Evolutionary conservation across 148 eudicot genomes (phyloP).

Genomic region (Rhododendron ferrugineum): DNA sequence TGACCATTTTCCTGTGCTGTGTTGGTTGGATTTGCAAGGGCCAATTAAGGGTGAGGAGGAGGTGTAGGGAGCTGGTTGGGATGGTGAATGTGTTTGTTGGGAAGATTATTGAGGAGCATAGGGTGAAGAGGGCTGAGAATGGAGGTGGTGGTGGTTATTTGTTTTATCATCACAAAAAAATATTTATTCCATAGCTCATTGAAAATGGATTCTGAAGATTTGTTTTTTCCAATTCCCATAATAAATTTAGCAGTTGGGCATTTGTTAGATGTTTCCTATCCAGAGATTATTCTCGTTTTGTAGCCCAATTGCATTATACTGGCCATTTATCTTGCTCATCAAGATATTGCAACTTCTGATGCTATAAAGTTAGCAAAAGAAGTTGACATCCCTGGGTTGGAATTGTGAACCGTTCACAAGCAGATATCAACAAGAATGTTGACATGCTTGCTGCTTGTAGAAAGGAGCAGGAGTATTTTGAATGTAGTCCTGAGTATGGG

Average conservation of each 20-base stretch:
- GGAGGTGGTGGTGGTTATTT: conserved; percentile 15
- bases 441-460: conserved; percentile 81
- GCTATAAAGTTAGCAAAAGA: too few species aligned
- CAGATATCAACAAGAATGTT: conserved; percentile 95
- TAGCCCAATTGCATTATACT: not conserved
- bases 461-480: conserved; percentile 93
- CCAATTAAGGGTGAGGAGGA: conserved; percentile 42
- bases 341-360: too few species aligned
- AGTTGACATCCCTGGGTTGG: conserved; percentile 94
- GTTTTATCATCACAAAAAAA: too few species aligned
- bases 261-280: not conserved
- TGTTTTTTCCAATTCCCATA: not conserved
- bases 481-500: conserved; percentile 91
- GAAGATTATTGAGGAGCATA: conserved; percentile 54
- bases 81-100: conserved; percentile 71
- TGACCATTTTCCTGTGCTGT: conserved; percentile 72
- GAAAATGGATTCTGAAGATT: not conserved
- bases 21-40: conserved; percentile 63
- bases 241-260: not conserved
- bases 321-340: too few species aligned
- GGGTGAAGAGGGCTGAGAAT: conserved; percentile 17
- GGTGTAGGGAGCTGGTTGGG: conserved; percentile 46
- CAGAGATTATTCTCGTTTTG: too few species aligned
- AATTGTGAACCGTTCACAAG: conserved; percentile 96
- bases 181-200: not conserved